These are phyloP conservation scores for Gentiana macrophylla DNA, from an alignment of 257 asterid genomes.

Conservation along the genomic window DNA sequence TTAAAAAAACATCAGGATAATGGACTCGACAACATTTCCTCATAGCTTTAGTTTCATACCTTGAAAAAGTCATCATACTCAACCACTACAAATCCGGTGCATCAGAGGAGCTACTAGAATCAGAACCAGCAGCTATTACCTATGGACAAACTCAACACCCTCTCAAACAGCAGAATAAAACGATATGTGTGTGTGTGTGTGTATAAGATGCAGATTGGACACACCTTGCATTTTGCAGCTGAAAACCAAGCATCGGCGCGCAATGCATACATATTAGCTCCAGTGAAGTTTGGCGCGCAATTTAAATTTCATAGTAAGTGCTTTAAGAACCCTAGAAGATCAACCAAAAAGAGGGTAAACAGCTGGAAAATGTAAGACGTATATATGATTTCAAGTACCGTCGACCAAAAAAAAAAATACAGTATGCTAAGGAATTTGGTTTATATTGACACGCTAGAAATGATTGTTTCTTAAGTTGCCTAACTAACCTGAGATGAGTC, in stretches of 20 bases:
- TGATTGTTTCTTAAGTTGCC: conserved; percentile 1
- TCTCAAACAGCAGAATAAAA: background rate
- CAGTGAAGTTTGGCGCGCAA: conserved; percentile 80
- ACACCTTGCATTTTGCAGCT: conserved; percentile 83
- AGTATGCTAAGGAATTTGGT: conserved; percentile 7
- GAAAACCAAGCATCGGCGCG: conserved; percentile 99
- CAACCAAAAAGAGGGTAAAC: conserved; percentile 1
- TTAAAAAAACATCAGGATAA: too few species aligned
- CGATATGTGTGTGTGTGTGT: background rate
- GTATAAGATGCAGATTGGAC: conserved; percentile 3
- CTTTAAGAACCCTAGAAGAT: conserved; percentile 66
- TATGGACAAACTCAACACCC: conserved; percentile 9
- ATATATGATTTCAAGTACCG: conserved; percentile 34
- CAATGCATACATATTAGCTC: conserved; percentile 96
- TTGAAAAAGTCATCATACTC: conserved; percentile 73
- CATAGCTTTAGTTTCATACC: conserved; percentile 22
- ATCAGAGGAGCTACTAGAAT: conserved; percentile 29
- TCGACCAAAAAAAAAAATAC: background rate
- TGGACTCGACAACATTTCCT: too few species aligned
- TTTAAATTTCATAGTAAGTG: conserved; percentile 80
- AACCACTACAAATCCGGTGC: conserved; percentile 38
- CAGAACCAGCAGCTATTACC: conserved; percentile 43
- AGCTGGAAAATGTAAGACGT: background rate
- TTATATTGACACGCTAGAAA: conserved; percentile 2
- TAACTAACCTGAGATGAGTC: conserved; percentile 75